Evolutionary conservation across 2,329 filamentous ascomycete species (phyloP).

Genomic region (Trematosphaeria pertusa): DNA sequence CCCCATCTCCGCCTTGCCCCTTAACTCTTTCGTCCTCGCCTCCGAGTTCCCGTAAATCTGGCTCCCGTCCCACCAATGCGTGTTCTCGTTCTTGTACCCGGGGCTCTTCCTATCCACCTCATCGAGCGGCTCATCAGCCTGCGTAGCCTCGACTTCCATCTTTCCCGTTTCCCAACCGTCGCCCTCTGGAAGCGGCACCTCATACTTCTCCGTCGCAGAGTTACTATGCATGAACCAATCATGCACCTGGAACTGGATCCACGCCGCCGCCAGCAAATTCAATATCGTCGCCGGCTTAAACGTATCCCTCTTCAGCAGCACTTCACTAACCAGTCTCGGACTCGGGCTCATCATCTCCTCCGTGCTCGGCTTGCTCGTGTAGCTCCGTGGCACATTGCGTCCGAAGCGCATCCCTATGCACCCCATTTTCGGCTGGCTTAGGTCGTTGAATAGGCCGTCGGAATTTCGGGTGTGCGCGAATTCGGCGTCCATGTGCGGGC

Average conservation of each 20-base stretch:
- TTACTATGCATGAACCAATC: constrained; percentile 24
- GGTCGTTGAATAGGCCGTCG: constrained; percentile 54
- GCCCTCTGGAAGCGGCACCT: constrained; percentile 44
- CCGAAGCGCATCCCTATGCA: constrained; percentile 56
- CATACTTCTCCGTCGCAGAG: constrained; percentile 36
- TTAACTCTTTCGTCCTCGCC: constrained; percentile 44
- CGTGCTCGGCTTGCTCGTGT: constrained; percentile 47
- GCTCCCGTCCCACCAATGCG: constrained; percentile 57
- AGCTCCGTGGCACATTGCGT: constrained; percentile 51
- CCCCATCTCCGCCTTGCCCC: constrained; percentile 46
- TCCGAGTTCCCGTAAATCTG: constrained; percentile 57
- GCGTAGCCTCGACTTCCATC: constrained; percentile 49
- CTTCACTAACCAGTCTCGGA: constrained; percentile 53
- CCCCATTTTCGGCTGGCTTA: constrained; percentile 53
- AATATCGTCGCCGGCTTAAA: constrained; percentile 56
- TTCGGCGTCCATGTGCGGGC: constrained; percentile 39
- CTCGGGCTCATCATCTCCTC: constrained; percentile 54
- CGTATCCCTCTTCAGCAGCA: constrained; percentile 51
- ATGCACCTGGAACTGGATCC: constrained; percentile 59
- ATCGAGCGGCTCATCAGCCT: constrained; percentile 45
- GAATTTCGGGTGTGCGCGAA: constrained; percentile 50
- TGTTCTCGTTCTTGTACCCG: constrained; percentile 53
- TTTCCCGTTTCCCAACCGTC: constrained; percentile 44
- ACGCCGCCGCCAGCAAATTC: constrained; percentile 57
- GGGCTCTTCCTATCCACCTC: constrained; percentile 47